These are phyloP conservation scores for Coniochaeta ligniaria DNA, from an alignment of 2,329 filamentous ascomycete species.

Conservation along the genomic window DNA sequence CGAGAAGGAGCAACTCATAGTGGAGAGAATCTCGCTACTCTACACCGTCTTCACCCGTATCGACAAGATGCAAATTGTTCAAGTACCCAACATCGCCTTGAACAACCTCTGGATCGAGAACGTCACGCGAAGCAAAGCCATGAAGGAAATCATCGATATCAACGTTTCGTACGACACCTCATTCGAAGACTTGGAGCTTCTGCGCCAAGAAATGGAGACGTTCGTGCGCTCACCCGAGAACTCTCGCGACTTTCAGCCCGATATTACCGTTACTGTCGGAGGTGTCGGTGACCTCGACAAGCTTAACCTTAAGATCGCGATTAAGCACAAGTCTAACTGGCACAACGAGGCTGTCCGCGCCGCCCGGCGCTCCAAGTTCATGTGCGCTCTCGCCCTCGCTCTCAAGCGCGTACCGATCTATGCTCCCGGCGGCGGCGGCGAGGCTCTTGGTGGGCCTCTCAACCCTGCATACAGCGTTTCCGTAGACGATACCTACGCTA, in stretches of 20 bases:
- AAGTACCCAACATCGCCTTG: constrained; percentile 81
- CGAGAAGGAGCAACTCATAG: constrained; percentile 59
- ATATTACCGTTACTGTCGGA: constrained; percentile 70
- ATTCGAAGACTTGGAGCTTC: constrained; percentile 81
- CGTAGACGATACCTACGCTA: constrained; percentile 62
- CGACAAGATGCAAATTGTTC: constrained; percentile 68
- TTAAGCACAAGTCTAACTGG: constrained; percentile 91
- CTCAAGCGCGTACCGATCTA: constrained; percentile 83
- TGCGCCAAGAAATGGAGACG: constrained; percentile 75
- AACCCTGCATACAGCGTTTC: constrained; percentile 79
- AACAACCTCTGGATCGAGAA: constrained; percentile 97
- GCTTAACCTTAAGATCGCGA: constrained; percentile 72
- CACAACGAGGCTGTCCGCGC: constrained; percentile 78
- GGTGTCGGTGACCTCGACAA: constrained; percentile 84
- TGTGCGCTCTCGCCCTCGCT: constrained; percentile 83
- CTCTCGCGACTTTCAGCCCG: constrained; percentile 80
- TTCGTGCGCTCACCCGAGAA: constrained; percentile 85
- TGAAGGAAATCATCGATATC: constrained; percentile 78
- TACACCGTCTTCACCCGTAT: constrained; percentile 89
- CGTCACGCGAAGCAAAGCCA: constrained; percentile 80
- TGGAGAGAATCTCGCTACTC: constrained; percentile 89
- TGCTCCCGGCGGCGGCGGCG: constrained; percentile 65
- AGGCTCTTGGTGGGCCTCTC: constrained; percentile 53
- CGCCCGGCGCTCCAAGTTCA: constrained; percentile 85
- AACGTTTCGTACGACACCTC: constrained; percentile 79